A percentile compares a stretch with the other conserved stretches of the same genome.
Conservation (phyloP, 306 rosid genomes). For the Lithocarpus polystachyus region DNA sequence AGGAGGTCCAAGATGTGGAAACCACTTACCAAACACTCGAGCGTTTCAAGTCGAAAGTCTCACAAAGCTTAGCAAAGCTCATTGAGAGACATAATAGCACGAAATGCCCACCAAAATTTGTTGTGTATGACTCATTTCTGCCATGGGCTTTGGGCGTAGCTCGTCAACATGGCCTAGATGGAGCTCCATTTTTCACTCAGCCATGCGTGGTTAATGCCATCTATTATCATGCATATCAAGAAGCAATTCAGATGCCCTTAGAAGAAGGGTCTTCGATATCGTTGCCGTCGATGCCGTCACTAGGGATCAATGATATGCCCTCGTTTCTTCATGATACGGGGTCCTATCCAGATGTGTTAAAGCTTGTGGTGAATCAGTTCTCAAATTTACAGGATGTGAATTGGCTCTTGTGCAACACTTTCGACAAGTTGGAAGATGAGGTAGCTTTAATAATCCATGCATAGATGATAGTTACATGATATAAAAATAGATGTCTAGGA, state of each 20-base stretch:
- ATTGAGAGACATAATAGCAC: neutral
- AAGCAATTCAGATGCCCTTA: neutral
- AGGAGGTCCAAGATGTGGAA: neutral
- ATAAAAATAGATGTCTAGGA: no score
- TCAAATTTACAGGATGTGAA: no score
- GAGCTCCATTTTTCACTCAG: conserved; percentile 33
- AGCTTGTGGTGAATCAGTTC: no score
- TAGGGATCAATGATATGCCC: conserved; percentile 2
- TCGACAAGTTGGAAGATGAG: no score
- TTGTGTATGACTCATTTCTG: conserved; percentile 26
- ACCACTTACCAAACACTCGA: neutral
- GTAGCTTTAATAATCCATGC: no score
- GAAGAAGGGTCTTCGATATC: neutral
- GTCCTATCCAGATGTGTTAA: neutral
- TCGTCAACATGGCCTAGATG: conserved; percentile 11
- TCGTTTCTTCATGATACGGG: neutral
- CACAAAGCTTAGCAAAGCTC: neutral
- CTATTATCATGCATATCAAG: conserved; percentile 7
- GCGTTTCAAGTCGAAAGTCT: neutral
- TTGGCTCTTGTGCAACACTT: no score
- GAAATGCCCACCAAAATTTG: neutral
- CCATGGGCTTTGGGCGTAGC: conserved; percentile 34
- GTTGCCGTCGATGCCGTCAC: conserved; percentile 12
- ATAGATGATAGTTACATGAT: no score
- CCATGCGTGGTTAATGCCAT: conserved; percentile 7